Evolutionary conservation across 2,329 filamentous ascomycete genomes (phyloP).

Genomic region (Diaporthe helianthi): DNA sequence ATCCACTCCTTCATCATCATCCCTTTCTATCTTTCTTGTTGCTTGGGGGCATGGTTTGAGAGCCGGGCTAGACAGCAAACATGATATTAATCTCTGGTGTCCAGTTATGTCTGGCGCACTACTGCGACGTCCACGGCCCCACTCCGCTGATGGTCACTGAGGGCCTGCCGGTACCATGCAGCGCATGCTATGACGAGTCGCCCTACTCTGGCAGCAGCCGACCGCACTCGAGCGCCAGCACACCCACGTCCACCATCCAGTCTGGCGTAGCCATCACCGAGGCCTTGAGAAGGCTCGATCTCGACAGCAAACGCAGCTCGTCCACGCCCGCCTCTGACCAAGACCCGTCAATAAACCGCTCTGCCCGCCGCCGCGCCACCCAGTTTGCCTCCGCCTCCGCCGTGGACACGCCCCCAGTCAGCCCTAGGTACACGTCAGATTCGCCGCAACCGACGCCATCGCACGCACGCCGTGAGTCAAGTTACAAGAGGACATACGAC

Average conservation of each 20-base stretch:
- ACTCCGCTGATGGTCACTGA: conserved; percentile 75
- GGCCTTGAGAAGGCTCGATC: conserved; percentile 55
- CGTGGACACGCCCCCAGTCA: conserved; percentile 65
- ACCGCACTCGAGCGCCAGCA: conserved; percentile 49
- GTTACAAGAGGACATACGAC: conserved; percentile 69
- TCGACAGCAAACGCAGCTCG: conserved; percentile 50
- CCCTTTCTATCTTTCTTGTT: not conserved
- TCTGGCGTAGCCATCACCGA: conserved; percentile 50
- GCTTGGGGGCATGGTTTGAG: conserved; percentile 14
- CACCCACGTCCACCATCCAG: conserved; percentile 44
- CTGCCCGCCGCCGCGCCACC: conserved; percentile 48
- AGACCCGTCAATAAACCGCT: conserved; percentile 52
- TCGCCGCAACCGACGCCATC: conserved; percentile 38
- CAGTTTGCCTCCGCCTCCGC: conserved; percentile 48
- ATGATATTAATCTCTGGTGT: conserved; percentile 51
- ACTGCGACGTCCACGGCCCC: conserved; percentile 74
- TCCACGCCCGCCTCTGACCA: conserved; percentile 54
- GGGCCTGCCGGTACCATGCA: conserved; percentile 66
- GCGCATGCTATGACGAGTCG: conserved; percentile 61
- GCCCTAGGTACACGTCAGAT: conserved; percentile 50
- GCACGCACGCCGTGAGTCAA: conserved; percentile 58
- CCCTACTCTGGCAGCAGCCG: conserved; percentile 43
- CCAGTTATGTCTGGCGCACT: conserved; percentile 74
- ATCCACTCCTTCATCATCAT: not conserved
- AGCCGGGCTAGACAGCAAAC: conserved; percentile 20